A percentile compares a stretch with the other conserved stretches of the same genome.
Evolutionary conservation across 352 stramenopile genomes (phyloP).

Genomic region (Pythium guiyangense): DNA sequence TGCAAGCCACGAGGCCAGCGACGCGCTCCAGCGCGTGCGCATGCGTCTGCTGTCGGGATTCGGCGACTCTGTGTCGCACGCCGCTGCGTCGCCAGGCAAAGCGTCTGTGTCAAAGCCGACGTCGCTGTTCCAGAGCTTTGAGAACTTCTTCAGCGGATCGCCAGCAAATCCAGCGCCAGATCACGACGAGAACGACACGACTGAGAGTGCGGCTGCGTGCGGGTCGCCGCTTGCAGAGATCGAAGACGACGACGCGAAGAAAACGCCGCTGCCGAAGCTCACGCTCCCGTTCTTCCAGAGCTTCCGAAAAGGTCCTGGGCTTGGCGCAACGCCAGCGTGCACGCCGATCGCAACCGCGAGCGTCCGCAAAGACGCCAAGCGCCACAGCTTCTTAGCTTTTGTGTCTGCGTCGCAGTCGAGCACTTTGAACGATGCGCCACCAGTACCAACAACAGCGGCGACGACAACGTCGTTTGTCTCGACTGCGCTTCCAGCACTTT

Average conservation of each 20-base stretch:
- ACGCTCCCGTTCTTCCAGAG: constrained; percentile 70
- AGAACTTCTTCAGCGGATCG: constrained; percentile 17
- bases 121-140: constrained; percentile 14
- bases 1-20: neutral
- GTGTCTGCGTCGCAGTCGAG: constrained; percentile 17
- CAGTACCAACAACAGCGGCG: no score
- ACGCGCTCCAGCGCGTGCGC: constrained; percentile 3
- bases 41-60: constrained; percentile 8
- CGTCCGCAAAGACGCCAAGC: constrained; percentile 65
- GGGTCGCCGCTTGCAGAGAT: constrained; percentile 5
- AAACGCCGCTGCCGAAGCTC: constrained; percentile 27
- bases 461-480: neutral
- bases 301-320: constrained; percentile 46
- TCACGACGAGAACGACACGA: neutral
- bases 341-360: constrained; percentile 68
- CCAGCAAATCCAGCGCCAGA: neutral
- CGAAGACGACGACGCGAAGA: constrained; percentile 1
- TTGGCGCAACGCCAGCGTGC: constrained; percentile 52
- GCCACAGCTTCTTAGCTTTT: constrained; percentile 48
- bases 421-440: neutral
- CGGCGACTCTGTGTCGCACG: neutral
- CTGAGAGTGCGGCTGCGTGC: neutral
- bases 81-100: constrained; percentile 4
- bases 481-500: constrained; percentile 17
- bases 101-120: constrained; percentile 3